Evolutionary conservation across 2,329 filamentous ascomycete genomes (phyloP), one percentile per base, ranked within the genome.

Genomic region (Colletotrichum acutatum): DNA sequence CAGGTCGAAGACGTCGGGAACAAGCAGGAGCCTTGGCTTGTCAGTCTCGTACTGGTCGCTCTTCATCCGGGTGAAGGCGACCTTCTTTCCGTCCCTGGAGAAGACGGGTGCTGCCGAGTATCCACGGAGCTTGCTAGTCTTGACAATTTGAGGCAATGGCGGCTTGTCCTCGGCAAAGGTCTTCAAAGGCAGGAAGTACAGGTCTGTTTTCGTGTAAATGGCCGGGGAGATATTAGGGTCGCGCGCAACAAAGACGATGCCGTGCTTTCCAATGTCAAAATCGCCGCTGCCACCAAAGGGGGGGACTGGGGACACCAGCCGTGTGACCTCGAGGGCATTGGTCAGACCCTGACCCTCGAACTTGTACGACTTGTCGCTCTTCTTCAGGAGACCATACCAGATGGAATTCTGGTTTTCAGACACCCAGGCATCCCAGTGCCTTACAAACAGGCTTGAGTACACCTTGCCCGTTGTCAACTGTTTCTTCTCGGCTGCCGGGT

Each of bases 401-500:
- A 98, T 87, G 2, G 92, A 89, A 77, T 91, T 92, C 74, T 88
- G 90, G 77, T 94, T 91, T 58, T 91, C 88, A 0, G 89, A 90
- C 30, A 91, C 85, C 83, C 92, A 97, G n/a, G 88, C 82, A 79
- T 97, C 94, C 94, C 94, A 97, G 78, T 97, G 94, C 16, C 94
- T 90, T 32, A 94, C 93, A 78, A 94, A 97, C 30, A 95, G 89
- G 60, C 89, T 90, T 24, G 90, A 90, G 81, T 97, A 97, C 26
- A 95, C 88, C 77, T 89, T 91, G 32, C 90, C 94, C 4, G 90
- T 89, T 24, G 92, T 92, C 28, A 86, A 83, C 2, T 89, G 85
- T 78, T 91, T 90, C 74, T 89, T 84, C 49, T 89, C 90, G 16
- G 87, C 86, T 49, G 91, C 86, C 14, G 90, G 86, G 79, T 93